Evolutionary conservation across 2,329 filamentous ascomycete species (phyloP), one percentile per base, ranked within the genome.

Genomic region (Apiospora hydei): DNA sequence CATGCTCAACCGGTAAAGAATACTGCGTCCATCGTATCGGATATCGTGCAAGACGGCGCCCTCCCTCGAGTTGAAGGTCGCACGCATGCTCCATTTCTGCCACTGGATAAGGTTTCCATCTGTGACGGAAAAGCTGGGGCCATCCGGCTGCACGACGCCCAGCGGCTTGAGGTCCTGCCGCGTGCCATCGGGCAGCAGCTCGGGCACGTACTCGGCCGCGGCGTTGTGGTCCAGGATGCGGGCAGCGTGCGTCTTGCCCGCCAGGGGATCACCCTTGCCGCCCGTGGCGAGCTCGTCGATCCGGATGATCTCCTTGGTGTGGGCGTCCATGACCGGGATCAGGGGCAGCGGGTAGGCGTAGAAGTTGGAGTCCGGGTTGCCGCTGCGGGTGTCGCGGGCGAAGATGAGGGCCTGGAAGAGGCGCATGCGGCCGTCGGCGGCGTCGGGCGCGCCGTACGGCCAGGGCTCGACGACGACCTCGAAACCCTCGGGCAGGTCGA

Each of bases 151-250:
- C 1, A 89, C 86, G 64, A 96, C 90, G 75, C 93, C 89, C 77
- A 95, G 87, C 4, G 92, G 92, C 81, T 93, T 94, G 38, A 90
- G 78, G 71, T 88, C 88, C 67, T 84, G 81, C 14, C 89, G 82
- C n/a, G 84, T 76, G 0, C 85, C 83, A 1, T 78, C 76, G 16
- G 84, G 81, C 14, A 90, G 81, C 3, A 91, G 81, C 77, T 88
- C 86, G 3, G 86, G 85, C 0, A 84, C 79, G 75, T 87, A 88
- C 71, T 88, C 87, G 49, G 84, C 82, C 0, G 82, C 71, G 61
- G 75, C 78, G 71, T 78, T 77, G 68, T 82, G 78, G 18, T 83
- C 82, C 69, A 90, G 87, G 30, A 85, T 6, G 24, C 47, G 57
- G 3, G 85, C 79, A 77, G 86, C 80, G 75, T 84, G 73, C 79